Evolutionary conservation across 176 grass and related monocot species (phyloP).

Genomic region (Ampelocalamus luodianensis): DNA sequence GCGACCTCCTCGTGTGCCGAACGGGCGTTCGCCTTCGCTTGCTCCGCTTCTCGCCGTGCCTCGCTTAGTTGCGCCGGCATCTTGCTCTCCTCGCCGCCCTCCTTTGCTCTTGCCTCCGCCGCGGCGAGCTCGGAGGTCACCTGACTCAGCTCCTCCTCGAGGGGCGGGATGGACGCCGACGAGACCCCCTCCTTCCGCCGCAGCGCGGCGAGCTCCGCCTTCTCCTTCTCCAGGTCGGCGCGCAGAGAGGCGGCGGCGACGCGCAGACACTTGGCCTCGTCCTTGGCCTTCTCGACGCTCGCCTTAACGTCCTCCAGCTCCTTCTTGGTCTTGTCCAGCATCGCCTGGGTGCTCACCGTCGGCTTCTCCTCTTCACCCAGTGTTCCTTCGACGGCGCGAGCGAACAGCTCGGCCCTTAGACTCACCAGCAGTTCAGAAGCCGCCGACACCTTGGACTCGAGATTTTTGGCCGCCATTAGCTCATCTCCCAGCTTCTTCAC

Average conservation of each 20-base stretch:
- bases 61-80: slow-evolving; percentile 32
- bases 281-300: slow-evolving; percentile 53
- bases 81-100: not conserved
- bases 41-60: slow-evolving; percentile 53
- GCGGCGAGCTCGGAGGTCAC: slow-evolving; percentile 40
- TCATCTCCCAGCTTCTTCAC: slow-evolving; percentile 40
- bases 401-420: slow-evolving; percentile 59
- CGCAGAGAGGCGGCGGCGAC: slow-evolving; percentile 61
- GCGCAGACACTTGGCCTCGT: slow-evolving; percentile 53
- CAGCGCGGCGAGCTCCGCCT: slow-evolving; percentile 46
- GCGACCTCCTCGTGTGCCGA: slow-evolving; percentile 52
- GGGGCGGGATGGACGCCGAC: slow-evolving; percentile 44
- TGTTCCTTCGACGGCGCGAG: slow-evolving; percentile 40
- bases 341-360: not conserved
- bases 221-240: slow-evolving; percentile 53
- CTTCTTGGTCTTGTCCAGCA: slow-evolving; percentile 34
- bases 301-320: slow-evolving; percentile 63
- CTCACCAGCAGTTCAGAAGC: slow-evolving; percentile 53
- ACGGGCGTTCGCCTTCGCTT: slow-evolving; percentile 48
- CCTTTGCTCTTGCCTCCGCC: slow-evolving; percentile 44
- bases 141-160: slow-evolving; percentile 59
- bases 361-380: slow-evolving; percentile 35
- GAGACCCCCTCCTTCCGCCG: slow-evolving; percentile 36
- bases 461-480: slow-evolving; percentile 40
- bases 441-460: slow-evolving; percentile 53